Percentiles rank a stretch among this genome's conserved stretches.
Evolutionary conservation across 140 eudicot genomes (phyloP).

Genomic region (Cichorium intybus): DNA sequence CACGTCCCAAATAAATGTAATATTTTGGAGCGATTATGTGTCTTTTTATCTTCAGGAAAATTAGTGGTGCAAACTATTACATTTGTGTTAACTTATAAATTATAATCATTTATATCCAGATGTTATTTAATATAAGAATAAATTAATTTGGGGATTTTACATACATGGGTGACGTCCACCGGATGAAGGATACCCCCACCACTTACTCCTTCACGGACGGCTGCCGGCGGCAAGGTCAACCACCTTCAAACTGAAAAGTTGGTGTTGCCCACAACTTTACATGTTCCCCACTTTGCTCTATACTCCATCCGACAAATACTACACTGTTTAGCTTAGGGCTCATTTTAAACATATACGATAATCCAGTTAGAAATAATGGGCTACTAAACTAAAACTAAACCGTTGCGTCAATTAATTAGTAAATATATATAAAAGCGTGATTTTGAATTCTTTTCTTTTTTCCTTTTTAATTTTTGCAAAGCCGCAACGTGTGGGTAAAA

Average conservation of each 20-base stretch:
- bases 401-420: no score
- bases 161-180: not conserved
- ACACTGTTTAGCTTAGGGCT: not conserved
- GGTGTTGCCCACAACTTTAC: conserved; percentile 31
- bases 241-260: conserved; percentile 10
- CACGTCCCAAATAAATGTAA: conserved; percentile 17
- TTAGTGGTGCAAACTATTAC: not conserved
- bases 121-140: not conserved
- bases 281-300: conserved; percentile 34
- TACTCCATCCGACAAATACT: not conserved
- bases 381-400: no score
- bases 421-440: no score
- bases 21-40: not conserved
- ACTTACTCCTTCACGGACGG: conserved; percentile 5
- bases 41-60: not conserved
- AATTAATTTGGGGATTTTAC: not conserved
- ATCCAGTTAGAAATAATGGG: no score
- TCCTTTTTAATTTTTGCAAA: not conserved
- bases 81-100: not conserved
- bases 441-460: no score
- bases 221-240: conserved; percentile 24
- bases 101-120: not conserved
- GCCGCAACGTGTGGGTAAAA: not conserved
- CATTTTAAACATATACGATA: no score
- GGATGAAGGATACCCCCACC: conserved; percentile 1